phyloP scores from a whole-genome alignment of 257 asterid species.

The Coffea canephora region DNA sequence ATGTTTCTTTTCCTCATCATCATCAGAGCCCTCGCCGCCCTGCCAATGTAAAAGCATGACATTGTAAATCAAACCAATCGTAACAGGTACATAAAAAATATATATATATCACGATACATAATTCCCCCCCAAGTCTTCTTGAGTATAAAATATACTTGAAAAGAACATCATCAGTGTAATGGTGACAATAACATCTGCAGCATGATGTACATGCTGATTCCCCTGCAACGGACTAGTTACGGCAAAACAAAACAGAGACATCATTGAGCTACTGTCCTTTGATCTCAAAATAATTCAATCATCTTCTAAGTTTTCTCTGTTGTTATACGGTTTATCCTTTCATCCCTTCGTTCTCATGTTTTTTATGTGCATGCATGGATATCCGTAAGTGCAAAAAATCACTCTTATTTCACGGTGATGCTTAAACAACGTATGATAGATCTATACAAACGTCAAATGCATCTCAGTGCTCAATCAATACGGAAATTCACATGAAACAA shows the following conservation, averaged over 20 bases:
- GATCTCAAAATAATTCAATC: neutral
- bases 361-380: neutral
- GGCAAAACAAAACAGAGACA: neutral
- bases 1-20: conserved; percentile 24
- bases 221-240: neutral
- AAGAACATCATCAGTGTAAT: neutral
- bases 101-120: neutral
- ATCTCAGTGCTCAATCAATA: neutral
- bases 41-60: conserved; percentile 10
- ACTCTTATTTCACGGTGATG: too few species aligned
- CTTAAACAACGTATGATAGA: neutral
- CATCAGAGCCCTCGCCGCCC: conserved; percentile 26
- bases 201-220: neutral
- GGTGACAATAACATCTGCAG: neutral
- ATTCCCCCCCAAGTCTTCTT: neutral
- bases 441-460: neutral
- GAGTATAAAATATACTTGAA: neutral
- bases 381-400: neutral
- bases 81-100: neutral
- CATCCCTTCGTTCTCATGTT: too few species aligned
- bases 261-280: neutral
- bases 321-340: neutral
- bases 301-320: neutral
- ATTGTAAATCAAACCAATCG: too few species aligned
- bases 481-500: neutral